A percentile compares a stretch with the other conserved stretches of the same genome.
Evolutionary conservation across 768 basidiomycete species (phyloP).

Genomic region (Hortiboletus campestris): DNA sequence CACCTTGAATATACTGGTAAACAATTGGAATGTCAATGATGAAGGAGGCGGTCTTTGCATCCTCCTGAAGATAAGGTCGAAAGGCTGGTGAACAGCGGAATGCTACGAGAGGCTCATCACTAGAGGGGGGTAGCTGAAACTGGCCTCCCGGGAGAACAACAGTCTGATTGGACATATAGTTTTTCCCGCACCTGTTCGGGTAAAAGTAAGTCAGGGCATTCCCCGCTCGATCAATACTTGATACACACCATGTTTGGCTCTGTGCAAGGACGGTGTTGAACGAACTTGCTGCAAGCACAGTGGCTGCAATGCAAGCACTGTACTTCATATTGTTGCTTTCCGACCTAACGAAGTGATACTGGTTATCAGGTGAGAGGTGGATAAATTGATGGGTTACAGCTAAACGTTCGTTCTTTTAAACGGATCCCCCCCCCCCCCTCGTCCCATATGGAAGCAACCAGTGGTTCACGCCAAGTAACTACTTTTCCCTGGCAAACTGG

Average conservation of each 20-base stretch:
- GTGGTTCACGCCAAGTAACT: not conserved
- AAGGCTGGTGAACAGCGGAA: slow-evolving; percentile 48
- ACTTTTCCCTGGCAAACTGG: not conserved
- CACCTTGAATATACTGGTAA: slow-evolving; percentile 33
- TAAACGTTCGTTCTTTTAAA: slow-evolving; percentile 5
- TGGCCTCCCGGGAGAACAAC: slow-evolving; percentile 46
- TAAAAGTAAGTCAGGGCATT: not conserved
- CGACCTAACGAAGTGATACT: not conserved
- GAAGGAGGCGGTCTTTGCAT: slow-evolving; percentile 27
- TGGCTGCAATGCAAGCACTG: not conserved
- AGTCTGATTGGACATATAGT: slow-evolving; percentile 41
- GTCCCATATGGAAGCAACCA: not conserved
- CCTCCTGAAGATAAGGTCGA: slow-evolving; percentile 47
- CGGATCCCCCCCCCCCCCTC: no score
- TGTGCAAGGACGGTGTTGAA: slow-evolving; percentile 18
- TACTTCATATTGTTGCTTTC: slow-evolving; percentile 21
- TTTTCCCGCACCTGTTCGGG: slow-evolving; percentile 47
- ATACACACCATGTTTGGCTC: slow-evolving; percentile 23
- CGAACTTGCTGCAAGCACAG: slow-evolving; percentile 9
- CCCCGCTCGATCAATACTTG: no score
- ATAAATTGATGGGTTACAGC: not conserved
- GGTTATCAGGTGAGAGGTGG: no score
- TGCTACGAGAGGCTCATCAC: slow-evolving; percentile 39
- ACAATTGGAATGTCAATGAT: slow-evolving; percentile 9
- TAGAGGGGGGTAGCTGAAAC: slow-evolving; percentile 38